Percentiles rank a stretch among this genome's conserved stretches.
Evolutionary conservation across 495 filamentous ascomycete species (phyloP).

Genomic region (Aspergillus baeticus): DNA sequence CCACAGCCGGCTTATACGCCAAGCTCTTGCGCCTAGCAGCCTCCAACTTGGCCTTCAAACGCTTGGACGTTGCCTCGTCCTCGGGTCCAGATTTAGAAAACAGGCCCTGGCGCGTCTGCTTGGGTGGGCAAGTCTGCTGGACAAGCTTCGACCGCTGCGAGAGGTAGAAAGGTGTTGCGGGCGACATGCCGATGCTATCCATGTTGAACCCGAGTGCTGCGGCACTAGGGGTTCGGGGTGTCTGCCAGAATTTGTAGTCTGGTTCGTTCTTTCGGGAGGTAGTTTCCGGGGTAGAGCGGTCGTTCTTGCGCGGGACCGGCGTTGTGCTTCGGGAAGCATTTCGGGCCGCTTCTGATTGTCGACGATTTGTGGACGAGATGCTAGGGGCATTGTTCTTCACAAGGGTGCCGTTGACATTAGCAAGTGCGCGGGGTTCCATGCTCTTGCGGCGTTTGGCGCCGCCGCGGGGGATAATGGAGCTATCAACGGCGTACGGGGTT

Average conservation of each 20-base stretch:
- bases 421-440: slow-evolving; percentile 82
- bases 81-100: slow-evolving; percentile 32
- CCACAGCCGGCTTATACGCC: slow-evolving; percentile 76
- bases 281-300: not conserved
- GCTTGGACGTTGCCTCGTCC: slow-evolving; percentile 34
- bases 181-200: slow-evolving; percentile 48
- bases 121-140: slow-evolving; percentile 74
- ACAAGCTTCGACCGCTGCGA: slow-evolving; percentile 53
- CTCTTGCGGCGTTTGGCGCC: slow-evolving; percentile 80
- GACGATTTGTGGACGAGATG: slow-evolving; percentile 25
- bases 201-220: slow-evolving; percentile 33
- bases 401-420: slow-evolving; percentile 69
- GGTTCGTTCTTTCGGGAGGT: not conserved
- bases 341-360: slow-evolving; percentile 34
- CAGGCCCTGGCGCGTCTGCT: slow-evolving; percentile 49
- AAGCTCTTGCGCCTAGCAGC: slow-evolving; percentile 77
- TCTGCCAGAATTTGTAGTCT: slow-evolving; percentile 25
- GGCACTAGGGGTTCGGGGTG: slow-evolving; percentile 36
- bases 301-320: slow-evolving; percentile 18
- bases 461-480: slow-evolving; percentile 68
- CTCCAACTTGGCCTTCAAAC: slow-evolving; percentile 65
- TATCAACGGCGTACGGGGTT: slow-evolving; percentile 67
- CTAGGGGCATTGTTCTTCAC: slow-evolving; percentile 31
- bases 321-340: slow-evolving; percentile 35
- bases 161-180: slow-evolving; percentile 56